Conservation (phyloP, 805 yeast genomes). For the Lipomyces yamanashiensis region DNA sequence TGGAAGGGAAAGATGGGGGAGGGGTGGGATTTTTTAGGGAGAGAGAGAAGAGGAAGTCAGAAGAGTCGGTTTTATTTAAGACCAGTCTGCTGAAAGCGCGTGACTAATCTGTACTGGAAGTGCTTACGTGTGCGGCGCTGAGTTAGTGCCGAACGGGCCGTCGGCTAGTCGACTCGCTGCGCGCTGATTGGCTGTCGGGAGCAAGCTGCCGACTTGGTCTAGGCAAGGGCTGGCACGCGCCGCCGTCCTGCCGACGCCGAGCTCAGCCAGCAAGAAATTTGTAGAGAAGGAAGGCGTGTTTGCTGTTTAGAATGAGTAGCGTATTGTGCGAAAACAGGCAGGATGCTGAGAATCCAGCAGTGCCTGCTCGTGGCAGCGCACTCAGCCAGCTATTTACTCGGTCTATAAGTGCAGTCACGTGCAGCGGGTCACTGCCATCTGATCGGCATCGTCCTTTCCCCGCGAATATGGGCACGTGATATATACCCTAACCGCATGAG, state of each 20-base stretch:
- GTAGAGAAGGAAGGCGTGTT: too few species aligned
- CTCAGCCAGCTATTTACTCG: too few species aligned
- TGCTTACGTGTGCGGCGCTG: constrained; percentile 14
- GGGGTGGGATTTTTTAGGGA: background rate
- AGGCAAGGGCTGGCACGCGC: background rate
- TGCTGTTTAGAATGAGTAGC: too few species aligned
- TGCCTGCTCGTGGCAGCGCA: too few species aligned
- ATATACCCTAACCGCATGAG: constrained; percentile 10
- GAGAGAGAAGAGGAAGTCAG: constrained; percentile 6
- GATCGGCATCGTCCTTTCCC: constrained; percentile 3
- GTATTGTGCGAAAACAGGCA: too few species aligned
- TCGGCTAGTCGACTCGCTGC: constrained; percentile 12
- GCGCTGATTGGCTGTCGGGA: constrained; percentile 28
- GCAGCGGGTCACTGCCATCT: too few species aligned
- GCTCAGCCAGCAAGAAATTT: too few species aligned
- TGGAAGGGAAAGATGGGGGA: background rate
- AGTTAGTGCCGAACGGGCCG: background rate
- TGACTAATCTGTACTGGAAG: constrained; percentile 1
- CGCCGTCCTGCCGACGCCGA: constrained; percentile 13
- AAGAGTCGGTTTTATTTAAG: constrained; percentile 7
- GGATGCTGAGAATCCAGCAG: too few species aligned
- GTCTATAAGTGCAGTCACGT: too few species aligned
- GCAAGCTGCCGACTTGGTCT: constrained; percentile 18
- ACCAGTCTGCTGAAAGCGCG: background rate
- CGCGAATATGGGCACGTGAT: constrained; percentile 2